Base-by-base conservation (phyloP, 2,329 filamentous ascomycete genomes). In the Alternaria conjuncta region DNA sequence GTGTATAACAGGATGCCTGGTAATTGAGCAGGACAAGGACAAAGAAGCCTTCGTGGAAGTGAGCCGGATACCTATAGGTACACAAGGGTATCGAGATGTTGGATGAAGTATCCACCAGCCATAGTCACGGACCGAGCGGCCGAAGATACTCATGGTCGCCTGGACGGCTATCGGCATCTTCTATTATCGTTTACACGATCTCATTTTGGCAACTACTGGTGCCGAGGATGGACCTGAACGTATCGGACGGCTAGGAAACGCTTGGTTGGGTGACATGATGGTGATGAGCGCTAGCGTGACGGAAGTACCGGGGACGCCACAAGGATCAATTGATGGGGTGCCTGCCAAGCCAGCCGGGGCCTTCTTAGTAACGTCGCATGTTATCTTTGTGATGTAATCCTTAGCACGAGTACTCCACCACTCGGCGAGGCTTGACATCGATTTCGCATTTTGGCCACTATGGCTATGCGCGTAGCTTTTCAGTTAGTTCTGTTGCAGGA, bases 161-260 rank as follows among this genome's bases (percentile, higher is more conserved):
- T 55, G 53, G 41, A 55, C 53, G 53, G 53, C 32, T 55, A 55
- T 44, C 53, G 53, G 53, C 53, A 55, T 55, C 32, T 44, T 55
- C 41, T 44, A 26, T 36, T 47, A 44, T 55, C 32, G 53, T 43
- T 21, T 55, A 43, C 45, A 47, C 21, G 15, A 47, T 47, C 20
- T 30, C 32, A 23, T 25, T 55, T 43, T 43, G 53, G 26, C n/a
- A 21, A n/a, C 6, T 25, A 23, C 51, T 26, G 18, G 20, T 44
- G 53, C 32, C 20, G 53, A 55, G 23, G 36, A 44, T 55, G 43
- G 26, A 4, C n/a, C 23, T 28, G 26, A 7, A 20, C n/a, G 41
- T 28, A 56, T 44, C 18, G 43, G 41, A 28, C 25, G 25, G n/a
- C 2, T 20, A 28, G 54, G 23, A 44, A 30, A 25, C n/a, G 41